A percentile compares a stretch with the other conserved stretches of the same genome.
Conservation (phyloP, 208 protist genomes). For the Angomonas deanei region DNA sequence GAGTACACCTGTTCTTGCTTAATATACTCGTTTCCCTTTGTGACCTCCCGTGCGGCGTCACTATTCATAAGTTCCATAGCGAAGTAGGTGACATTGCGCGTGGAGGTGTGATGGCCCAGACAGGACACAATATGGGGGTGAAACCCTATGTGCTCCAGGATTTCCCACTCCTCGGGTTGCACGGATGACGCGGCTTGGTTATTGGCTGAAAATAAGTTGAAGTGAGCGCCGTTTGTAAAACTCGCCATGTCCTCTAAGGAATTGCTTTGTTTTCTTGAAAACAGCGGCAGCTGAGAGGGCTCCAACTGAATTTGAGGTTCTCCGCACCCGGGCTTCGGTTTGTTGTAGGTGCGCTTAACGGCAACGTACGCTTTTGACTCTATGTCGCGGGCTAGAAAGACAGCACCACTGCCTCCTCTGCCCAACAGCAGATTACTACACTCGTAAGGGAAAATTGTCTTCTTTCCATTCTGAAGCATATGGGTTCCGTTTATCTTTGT, state of each 20-base stretch:
- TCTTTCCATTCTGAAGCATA: not conserved
- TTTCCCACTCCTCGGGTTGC: conserved; percentile 28
- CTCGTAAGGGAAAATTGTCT: conserved; percentile 53
- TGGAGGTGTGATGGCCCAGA: conserved; percentile 40
- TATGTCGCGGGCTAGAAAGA: conserved; percentile 52
- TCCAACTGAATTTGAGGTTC: too few species aligned
- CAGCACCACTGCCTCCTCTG: conserved; percentile 61
- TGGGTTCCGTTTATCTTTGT: not conserved
- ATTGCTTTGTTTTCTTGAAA: conserved; percentile 15
- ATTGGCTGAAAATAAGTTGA: conserved; percentile 15
- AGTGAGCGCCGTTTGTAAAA: not conserved
- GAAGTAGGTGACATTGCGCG: conserved; percentile 36
- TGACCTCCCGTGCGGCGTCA: conserved; percentile 58
- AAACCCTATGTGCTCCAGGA: conserved; percentile 43
- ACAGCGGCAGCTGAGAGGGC: too few species aligned
- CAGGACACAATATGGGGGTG: conserved; percentile 69
- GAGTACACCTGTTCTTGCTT: conserved; percentile 31
- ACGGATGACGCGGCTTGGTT: not conserved
- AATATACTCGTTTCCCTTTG: conserved; percentile 31
- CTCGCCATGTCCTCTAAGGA: too few species aligned
- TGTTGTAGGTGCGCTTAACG: conserved; percentile 58
- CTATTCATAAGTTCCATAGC: conserved; percentile 83
- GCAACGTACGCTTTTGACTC: conserved; percentile 43
- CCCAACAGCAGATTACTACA: conserved; percentile 61
- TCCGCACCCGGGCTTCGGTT: too few species aligned